Percentiles rank a stretch among this genome's conserved stretches.
phyloP scores from a whole-genome alignment of 2,329 filamentous ascomycete species.

The Fusarium begoniae region DNA sequence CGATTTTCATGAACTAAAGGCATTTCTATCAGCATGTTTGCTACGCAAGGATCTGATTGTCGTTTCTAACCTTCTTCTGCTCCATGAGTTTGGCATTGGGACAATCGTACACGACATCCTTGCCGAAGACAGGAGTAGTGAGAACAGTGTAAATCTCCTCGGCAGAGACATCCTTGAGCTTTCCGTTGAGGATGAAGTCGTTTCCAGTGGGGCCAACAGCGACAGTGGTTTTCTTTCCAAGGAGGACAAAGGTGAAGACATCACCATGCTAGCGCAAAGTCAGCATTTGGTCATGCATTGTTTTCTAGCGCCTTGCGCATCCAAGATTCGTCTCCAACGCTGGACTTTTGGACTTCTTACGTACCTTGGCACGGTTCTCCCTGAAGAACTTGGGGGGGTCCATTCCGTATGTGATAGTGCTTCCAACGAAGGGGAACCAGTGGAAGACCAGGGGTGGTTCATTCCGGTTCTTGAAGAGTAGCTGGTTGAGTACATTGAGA shows the following conservation, averaged over 20 bases:
- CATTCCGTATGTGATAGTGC: constrained; percentile 93
- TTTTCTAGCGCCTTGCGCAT: neutral
- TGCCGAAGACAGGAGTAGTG: constrained; percentile 77
- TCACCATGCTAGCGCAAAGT: constrained; percentile 74
- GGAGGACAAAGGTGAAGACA: constrained; percentile 87
- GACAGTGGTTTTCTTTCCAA: constrained; percentile 90
- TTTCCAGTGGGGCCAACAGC: constrained; percentile 84
- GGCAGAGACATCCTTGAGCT: constrained; percentile 87
- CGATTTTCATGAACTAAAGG: constrained; percentile 80
- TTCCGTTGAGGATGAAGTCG: constrained; percentile 91
- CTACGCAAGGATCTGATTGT: neutral
- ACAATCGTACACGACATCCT: constrained; percentile 90
- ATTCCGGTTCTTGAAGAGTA: constrained; percentile 83
- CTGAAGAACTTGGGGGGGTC: constrained; percentile 90
- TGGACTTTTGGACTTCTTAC: constrained; percentile 16
- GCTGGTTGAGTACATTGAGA: constrained; percentile 81
- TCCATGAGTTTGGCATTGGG: constrained; percentile 94
- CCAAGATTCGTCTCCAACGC: neutral
- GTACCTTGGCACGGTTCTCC: constrained; percentile 78
- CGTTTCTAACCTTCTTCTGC: constrained; percentile 80
- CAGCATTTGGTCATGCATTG: constrained; percentile 10
- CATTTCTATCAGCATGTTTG: constrained; percentile 21
- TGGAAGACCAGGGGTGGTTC: constrained; percentile 85
- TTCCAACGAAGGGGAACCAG: constrained; percentile 85
- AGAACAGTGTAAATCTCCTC: constrained; percentile 90